phyloP scores from a whole-genome alignment of 371 early-diverging fungal genomes.

The Mucor irregularis region DNA sequence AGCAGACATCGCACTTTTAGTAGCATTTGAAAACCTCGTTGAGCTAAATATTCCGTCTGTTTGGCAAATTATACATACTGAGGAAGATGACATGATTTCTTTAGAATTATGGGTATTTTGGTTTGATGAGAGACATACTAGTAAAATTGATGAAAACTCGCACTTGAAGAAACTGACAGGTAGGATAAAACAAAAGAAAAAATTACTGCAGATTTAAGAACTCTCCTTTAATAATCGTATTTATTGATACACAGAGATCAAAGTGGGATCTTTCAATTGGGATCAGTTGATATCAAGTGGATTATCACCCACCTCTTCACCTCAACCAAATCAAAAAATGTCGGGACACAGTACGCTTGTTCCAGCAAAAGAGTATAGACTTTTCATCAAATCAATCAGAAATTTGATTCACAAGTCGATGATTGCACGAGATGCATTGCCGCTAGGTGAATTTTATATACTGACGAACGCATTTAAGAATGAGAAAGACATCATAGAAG shows the following conservation, averaged over 20 bases:
- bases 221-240: too few species aligned
- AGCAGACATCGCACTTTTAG: conserved; percentile 17
- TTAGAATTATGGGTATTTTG: conserved; percentile 45
- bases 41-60: conserved; percentile 30
- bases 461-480: conserved; percentile 11
- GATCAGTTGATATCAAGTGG: conserved; percentile 19
- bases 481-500: neutral
- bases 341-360: conserved; percentile 13
- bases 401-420: conserved; percentile 31
- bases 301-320: neutral
- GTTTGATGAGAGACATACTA: conserved; percentile 43
- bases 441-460: conserved; percentile 38
- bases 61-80: conserved; percentile 24
- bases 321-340: neutral
- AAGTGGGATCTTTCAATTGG: conserved; percentile 40
- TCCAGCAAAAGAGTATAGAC: conserved; percentile 31
- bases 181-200: too few species aligned
- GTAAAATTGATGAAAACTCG: conserved; percentile 25
- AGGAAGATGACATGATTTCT: conserved; percentile 12
- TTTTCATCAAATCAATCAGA: conserved; percentile 34
- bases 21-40: conserved; percentile 22
- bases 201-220: too few species aligned
- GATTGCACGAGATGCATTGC: conserved; percentile 20
- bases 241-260: conserved; percentile 20
- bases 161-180: conserved; percentile 29